These are phyloP conservation scores for Lactarius trivialis DNA, from an alignment of 768 basidiomycete genomes.

Conservation along the genomic window DNA sequence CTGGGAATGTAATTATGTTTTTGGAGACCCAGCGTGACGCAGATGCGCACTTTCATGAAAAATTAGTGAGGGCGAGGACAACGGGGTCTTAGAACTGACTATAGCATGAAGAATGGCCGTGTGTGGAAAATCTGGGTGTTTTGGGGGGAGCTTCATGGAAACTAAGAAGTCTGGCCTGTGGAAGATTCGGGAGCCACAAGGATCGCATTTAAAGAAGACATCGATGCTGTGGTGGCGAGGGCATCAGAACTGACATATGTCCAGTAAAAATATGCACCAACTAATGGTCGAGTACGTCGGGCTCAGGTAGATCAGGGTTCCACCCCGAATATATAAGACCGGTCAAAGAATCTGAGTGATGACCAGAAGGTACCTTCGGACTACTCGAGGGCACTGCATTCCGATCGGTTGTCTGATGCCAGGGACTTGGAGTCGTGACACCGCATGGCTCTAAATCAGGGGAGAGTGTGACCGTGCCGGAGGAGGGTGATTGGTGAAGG, in stretches of 20 bases:
- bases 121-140: conserved; percentile 81
- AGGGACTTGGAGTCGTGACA: conserved; percentile 21
- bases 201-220: conserved; percentile 83
- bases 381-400: conserved; percentile 24
- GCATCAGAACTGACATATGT: neutral
- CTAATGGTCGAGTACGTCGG: conserved; percentile 68
- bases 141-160: conserved; percentile 72
- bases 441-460: conserved; percentile 26
- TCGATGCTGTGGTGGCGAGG: conserved; percentile 51
- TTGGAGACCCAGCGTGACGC: conserved; percentile 79
- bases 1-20: conserved; percentile 56
- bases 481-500: conserved; percentile 14
- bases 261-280: conserved; percentile 33
- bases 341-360: conserved; percentile 49
- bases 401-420: conserved; percentile 27
- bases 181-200: conserved; percentile 77
- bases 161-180: conserved; percentile 76
- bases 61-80: conserved; percentile 12
- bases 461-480: conserved; percentile 22
- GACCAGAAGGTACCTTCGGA: conserved; percentile 22
- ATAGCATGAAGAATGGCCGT: conserved; percentile 88
- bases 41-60: conserved; percentile 58
- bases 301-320: conserved; percentile 82
- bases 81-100: conserved; percentile 35
- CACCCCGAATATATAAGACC: conserved; percentile 71